These are phyloP conservation scores for Gardenia jasminoides DNA, from an alignment of 257 asterid genomes.

Conservation along the genomic window DNA sequence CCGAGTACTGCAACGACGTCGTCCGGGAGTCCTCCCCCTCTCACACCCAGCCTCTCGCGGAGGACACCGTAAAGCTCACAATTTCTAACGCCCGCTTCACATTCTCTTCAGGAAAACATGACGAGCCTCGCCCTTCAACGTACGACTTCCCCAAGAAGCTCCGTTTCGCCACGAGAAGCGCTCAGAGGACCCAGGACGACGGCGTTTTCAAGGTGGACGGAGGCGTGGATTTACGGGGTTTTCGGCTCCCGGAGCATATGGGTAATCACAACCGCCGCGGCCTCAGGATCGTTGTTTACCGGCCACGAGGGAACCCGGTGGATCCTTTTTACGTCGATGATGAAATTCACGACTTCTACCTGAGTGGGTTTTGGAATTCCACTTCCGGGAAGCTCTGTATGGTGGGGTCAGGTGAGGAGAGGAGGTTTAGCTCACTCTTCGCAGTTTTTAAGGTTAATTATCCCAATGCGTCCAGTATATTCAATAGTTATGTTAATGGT, in stretches of 20 bases:
- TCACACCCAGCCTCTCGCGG: slow-evolving; percentile 28
- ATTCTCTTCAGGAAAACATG: slow-evolving; percentile 16
- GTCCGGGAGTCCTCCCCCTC: slow-evolving; percentile 40
- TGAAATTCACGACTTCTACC: slow-evolving; percentile 26
- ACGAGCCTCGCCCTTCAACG: slow-evolving; percentile 15
- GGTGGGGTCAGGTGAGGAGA: slow-evolving; percentile 61
- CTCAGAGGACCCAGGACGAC: slow-evolving; percentile 45
- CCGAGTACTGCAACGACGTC: slow-evolving; percentile 47
- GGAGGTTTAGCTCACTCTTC: slow-evolving; percentile 30
- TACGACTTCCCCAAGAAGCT: slow-evolving; percentile 31
- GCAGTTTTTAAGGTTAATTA: slow-evolving; percentile 77
- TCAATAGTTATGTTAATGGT: slow-evolving; percentile 70
- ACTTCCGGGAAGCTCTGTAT: slow-evolving; percentile 73
- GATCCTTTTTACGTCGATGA: slow-evolving; percentile 18
- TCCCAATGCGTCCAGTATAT: slow-evolving; percentile 59
- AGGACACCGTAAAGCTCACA: slow-evolving; percentile 26
- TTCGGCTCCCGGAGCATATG: slow-evolving; percentile 13
- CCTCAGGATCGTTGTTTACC: slow-evolving; percentile 60
- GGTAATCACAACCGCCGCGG: slow-evolving; percentile 52
- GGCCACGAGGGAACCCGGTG: slow-evolving; percentile 66
- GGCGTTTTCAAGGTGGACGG: slow-evolving; percentile 59
- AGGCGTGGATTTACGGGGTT: slow-evolving; percentile 25
- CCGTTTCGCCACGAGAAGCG: slow-evolving; percentile 35
- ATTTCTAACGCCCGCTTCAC: slow-evolving; percentile 40
- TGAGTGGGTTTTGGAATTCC: slow-evolving; percentile 80